Percentiles rank a stretch among this genome's conserved stretches.
These are phyloP conservation scores for Hypoxylon sp. DNA, from an alignment of 2,329 filamentous ascomycete genomes.

Conservation along the genomic window DNA sequence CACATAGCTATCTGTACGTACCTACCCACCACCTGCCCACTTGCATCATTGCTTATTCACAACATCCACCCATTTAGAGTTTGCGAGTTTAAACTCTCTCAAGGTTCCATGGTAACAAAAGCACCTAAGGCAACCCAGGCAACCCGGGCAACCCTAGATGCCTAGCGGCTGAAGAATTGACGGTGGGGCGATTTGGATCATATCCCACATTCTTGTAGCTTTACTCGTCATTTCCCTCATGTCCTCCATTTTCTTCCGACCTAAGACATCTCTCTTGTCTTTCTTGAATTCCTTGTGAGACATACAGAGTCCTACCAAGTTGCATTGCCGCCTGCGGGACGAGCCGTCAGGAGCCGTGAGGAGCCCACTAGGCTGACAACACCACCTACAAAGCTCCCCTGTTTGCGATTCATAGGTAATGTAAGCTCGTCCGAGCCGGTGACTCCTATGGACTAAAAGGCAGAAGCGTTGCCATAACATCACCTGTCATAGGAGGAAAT, in stretches of 20 bases:
- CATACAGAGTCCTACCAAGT: slow-evolving; percentile 10
- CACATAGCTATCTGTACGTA: slow-evolving; percentile 21
- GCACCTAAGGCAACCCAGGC: slow-evolving; percentile 12
- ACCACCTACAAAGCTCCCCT: slow-evolving; percentile 4
- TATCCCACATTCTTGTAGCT: slow-evolving; percentile 15
- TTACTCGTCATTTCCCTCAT: slow-evolving; percentile 32
- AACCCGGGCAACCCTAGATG: neutral
- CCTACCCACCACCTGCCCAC: slow-evolving; percentile 19
- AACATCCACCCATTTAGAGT: slow-evolving; percentile 3
- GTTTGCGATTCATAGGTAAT: slow-evolving; percentile 13
- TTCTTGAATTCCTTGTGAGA: slow-evolving; percentile 9
- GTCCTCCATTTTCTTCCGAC: slow-evolving; percentile 19
- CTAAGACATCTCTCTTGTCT: neutral
- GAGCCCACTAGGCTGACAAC: slow-evolving; percentile 6
- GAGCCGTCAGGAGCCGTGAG: neutral
- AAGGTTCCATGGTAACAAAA: slow-evolving; percentile 1
- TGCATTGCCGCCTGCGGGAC: neutral
- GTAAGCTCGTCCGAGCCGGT: slow-evolving; percentile 33
- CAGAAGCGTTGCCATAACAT: slow-evolving; percentile 8
- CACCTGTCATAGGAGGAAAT: slow-evolving; percentile 21
- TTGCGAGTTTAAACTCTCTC: neutral
- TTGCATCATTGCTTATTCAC: slow-evolving; percentile 34
- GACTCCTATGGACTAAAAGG: slow-evolving; percentile 27
- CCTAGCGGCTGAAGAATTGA: slow-evolving; percentile 29
- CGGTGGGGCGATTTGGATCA: slow-evolving; percentile 31